These are phyloP conservation scores for Sugiyamaella japonica DNA, from an alignment of 1,139 yeast species.

Conservation along the genomic window DNA sequence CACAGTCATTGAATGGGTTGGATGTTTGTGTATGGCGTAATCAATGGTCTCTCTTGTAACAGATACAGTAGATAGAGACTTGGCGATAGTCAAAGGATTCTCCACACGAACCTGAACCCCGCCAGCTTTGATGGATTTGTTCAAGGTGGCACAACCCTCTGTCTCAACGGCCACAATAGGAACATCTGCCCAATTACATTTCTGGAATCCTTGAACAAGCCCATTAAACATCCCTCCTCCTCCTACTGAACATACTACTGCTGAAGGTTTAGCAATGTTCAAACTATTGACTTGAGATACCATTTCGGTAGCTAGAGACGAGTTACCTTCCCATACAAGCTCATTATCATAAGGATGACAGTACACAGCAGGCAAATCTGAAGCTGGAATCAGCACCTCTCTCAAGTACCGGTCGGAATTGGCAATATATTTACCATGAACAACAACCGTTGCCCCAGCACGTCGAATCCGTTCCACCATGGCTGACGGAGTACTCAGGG, in stretches of 20 bases:
- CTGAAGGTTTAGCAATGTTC: constrained; percentile 46
- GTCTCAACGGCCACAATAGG: constrained; percentile 66
- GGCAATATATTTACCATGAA: constrained; percentile 59
- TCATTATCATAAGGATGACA: constrained; percentile 72
- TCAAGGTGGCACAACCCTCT: constrained; percentile 60
- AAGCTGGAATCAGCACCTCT: constrained; percentile 40
- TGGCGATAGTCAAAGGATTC: constrained; percentile 57
- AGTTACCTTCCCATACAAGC: constrained; percentile 70
- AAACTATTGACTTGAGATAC: constrained; percentile 43
- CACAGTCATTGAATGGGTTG: constrained; percentile 51
- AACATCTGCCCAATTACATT: constrained; percentile 45
- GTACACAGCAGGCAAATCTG: constrained; percentile 45
- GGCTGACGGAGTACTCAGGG: constrained; percentile 47
- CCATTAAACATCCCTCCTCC: constrained; percentile 78
- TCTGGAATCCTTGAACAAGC: constrained; percentile 55
- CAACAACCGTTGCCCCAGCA: constrained; percentile 58
- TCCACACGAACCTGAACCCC: constrained; percentile 43
- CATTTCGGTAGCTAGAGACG: constrained; percentile 60
- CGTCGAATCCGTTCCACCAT: constrained; percentile 48
- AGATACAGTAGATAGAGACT: constrained; percentile 61
- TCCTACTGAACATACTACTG: constrained; percentile 68
- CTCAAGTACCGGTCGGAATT: constrained; percentile 60
- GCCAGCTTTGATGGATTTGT: constrained; percentile 48
- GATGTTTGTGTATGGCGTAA: constrained; percentile 42
- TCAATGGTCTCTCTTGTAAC: constrained; percentile 53